Evolutionary conservation across 179 eudicot species (phyloP), one percentile per base, ranked within the genome.

Genomic region (Beta corolliflora): DNA sequence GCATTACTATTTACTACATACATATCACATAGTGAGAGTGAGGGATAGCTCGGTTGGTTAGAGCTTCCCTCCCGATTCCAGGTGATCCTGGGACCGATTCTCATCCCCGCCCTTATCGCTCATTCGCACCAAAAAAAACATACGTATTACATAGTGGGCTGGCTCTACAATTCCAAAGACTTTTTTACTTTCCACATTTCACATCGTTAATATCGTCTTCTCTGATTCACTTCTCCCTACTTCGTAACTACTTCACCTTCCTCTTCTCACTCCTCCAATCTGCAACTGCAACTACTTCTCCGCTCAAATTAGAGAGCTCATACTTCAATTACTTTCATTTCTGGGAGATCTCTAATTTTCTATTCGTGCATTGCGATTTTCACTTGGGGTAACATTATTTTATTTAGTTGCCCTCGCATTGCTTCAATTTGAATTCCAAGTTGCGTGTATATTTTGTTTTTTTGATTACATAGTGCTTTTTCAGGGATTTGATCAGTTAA

Each of bases 151-250:
- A 0, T 36, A 36, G 41, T 36, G 41, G 41, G 41, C 41, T 36
- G 41, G 41, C 41, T 36, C 41, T 36, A 36, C 41, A 36, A 36
- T 36, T 36, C 41, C 59, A 55, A 55, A 55, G 16, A 18, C 63
- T n/a, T 36, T 36, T 36, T 1, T 3, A 36, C 3, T 2, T 36
- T 36, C 4, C 41, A 36, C 41, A 36, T 9, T 71, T n/a, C 12
- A 13, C 76, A 23, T 73, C 45, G 76, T 53, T 73, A 53, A 54
- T 73, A 73, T 73, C 76, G 76, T 73, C 76, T 5, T 53, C 60
- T 73, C 61, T 7, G 16, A 6, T 2, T 3, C 71, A 66, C n/a
- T 21, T 3, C 10, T 54, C 18, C 41, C 76, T 71, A 71, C 29
- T 25, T 54, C 63, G 7, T 31, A 73, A 73, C 76, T 23, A 73